Base-by-base conservation (phyloP, 805 yeast genomes). In the Candida patagonica region DNA sequence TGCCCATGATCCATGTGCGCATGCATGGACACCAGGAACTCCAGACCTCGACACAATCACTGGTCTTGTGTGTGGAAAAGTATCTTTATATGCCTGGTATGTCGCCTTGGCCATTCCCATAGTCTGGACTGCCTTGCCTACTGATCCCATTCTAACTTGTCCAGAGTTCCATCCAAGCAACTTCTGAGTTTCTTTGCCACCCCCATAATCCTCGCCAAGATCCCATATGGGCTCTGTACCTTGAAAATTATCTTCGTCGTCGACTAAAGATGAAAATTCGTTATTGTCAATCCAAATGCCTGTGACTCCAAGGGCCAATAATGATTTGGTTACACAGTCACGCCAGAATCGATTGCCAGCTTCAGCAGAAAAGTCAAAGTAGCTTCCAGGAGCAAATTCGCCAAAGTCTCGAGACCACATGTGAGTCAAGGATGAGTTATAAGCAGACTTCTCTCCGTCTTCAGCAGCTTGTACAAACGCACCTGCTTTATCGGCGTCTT, bases 71-170 rank as follows among this genome's bases (percentile, higher is more conserved):
- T 38, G 21, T n/a, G 44, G 44, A 22, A n/a, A 42, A 17, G 9
- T n/a, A 15, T 38, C 38, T 22, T 31, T 22, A 13, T 23, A 31
- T 5, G 42, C 42, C 12, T 42, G 30, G 12, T 8, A 39, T 13
- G 33, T 42, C 17, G 43, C 40, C 24, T 27, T 42, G 10, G 42
- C 42, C 44, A 42, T 42, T 10, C 43, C 42, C 43, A 39, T 26
- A 16, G 44, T 42, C 16, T 42, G 43, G 19, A 33, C 30, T 10
- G 26, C 38, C 12, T 36, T 17, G 5, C 44, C 44, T 8, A 40
- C 43, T 16, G 21, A 19, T 13, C 44, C 44, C 5, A 39, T 35
- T 9, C 26, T 19, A 9, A 22, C 23, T 8, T 42, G 19, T 13
- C n/a, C 20, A 7, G 12, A 13, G 16, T 15, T 24, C 43, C 43